phyloP scores from a whole-genome alignment of 2,329 filamentous ascomycete genomes.

The Proliferodiscus dingleyae region DNA sequence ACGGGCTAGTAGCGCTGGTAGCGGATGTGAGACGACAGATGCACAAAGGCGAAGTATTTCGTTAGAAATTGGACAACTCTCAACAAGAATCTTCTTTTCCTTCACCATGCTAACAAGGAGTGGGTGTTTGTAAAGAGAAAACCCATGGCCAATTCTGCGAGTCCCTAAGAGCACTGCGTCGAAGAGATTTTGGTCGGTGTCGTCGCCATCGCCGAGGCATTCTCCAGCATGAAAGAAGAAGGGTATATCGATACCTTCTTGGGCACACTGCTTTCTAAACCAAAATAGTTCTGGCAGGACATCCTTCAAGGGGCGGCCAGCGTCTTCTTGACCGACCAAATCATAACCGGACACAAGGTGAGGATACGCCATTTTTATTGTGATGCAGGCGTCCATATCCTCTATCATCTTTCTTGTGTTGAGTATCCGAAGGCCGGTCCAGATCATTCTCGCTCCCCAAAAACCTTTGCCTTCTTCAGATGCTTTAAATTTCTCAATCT shows the following conservation, averaged over 20 bases:
- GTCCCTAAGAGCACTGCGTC: slow-evolving; percentile 85
- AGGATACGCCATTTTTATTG: slow-evolving; percentile 73
- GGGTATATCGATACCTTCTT: slow-evolving; percentile 75
- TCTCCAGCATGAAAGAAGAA: slow-evolving; percentile 95
- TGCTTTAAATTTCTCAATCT: slow-evolving; percentile 69
- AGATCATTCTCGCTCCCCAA: slow-evolving; percentile 81
- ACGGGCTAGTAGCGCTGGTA: slow-evolving; percentile 78
- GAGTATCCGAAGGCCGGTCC: slow-evolving; percentile 67
- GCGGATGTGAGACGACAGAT: slow-evolving; percentile 70
- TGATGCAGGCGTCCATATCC: slow-evolving; percentile 83
- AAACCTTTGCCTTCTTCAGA: slow-evolving; percentile 69
- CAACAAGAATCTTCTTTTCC: slow-evolving; percentile 80
- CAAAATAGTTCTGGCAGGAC: slow-evolving; percentile 83
- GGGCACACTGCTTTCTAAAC: slow-evolving; percentile 81
- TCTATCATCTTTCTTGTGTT: slow-evolving; percentile 64
- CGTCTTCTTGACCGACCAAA: slow-evolving; percentile 81
- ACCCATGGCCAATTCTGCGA: slow-evolving; percentile 83
- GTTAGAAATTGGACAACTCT: slow-evolving; percentile 88
- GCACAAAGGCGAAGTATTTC: slow-evolving; percentile 77
- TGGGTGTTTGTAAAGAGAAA: slow-evolving; percentile 86
- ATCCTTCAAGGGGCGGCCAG: slow-evolving; percentile 69
- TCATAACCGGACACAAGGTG: slow-evolving; percentile 83
- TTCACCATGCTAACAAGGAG: slow-evolving; percentile 84
- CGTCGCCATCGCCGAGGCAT: slow-evolving; percentile 72
- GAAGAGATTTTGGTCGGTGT: slow-evolving; percentile 76